Conservation (phyloP, 495 filamentous ascomycete species). For the Acidiella bohemica region DNA sequence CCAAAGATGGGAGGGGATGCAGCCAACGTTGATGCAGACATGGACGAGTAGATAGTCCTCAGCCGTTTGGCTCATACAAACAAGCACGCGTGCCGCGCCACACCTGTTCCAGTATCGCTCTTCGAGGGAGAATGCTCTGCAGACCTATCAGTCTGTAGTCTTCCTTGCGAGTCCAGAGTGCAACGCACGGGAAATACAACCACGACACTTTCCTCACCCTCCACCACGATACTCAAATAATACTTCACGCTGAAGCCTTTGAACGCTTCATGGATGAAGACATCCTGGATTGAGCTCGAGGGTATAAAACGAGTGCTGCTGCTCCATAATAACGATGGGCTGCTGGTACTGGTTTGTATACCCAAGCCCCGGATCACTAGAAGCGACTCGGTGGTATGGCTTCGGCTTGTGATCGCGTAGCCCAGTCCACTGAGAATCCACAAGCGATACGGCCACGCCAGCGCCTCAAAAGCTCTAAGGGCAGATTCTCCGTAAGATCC, state of each 20-base stretch:
- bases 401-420: conserved; percentile 7
- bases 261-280: conserved; percentile 93
- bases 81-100: conserved; percentile 67
- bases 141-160: neutral
- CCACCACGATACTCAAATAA: conserved; percentile 80
- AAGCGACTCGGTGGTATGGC: conserved; percentile 60
- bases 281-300: conserved; percentile 77
- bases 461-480: too few species aligned
- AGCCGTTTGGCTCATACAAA: conserved; percentile 51
- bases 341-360: conserved; percentile 70
- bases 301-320: conserved; percentile 82
- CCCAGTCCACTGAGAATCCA: neutral
- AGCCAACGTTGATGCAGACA: conserved; percentile 8
- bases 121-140: conserved; percentile 52
- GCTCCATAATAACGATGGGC: conserved; percentile 47
- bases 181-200: conserved; percentile 74
- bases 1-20: neutral
- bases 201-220: conserved; percentile 74
- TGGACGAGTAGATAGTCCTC: conserved; percentile 12
- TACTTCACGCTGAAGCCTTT: conserved; percentile 81
- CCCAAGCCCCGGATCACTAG: conserved; percentile 80
- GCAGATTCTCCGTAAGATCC: neutral
- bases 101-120: conserved; percentile 64
- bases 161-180: too few species aligned
- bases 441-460: neutral